Conservation (phyloP, 768 basidiomycete genomes). For the Pleurotus eryngii region DNA sequence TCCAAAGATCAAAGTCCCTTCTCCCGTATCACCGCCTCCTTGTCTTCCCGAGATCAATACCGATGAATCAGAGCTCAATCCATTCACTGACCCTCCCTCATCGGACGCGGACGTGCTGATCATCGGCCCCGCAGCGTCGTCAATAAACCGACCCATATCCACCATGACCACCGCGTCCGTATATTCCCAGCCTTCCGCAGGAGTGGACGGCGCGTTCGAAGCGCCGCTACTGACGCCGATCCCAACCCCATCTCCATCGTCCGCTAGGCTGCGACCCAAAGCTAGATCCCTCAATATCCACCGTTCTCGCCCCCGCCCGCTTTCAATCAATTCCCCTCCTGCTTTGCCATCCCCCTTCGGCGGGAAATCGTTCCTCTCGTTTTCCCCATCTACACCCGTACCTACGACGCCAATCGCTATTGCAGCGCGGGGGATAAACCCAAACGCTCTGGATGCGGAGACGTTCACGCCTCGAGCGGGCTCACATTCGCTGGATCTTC, state of each 20-base stretch:
- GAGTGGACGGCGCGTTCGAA: background rate
- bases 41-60: constrained; percentile 1
- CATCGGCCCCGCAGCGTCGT: background rate
- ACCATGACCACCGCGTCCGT: constrained; percentile 5
- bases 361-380: constrained; percentile 1
- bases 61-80: background rate
- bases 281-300: constrained; percentile 3
- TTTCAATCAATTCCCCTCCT: background rate
- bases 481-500: background rate
- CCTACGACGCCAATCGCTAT: background rate
- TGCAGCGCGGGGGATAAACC: background rate
- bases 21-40: constrained; percentile 1
- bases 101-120: background rate
- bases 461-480: background rate
- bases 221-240: background rate
- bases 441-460: background rate
- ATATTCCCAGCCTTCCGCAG: constrained; percentile 6
- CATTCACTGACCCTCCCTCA: background rate
- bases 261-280: background rate
- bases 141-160: background rate
- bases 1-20: constrained; percentile 2
- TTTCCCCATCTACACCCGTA: background rate
- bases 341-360: background rate
- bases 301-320: background rate
- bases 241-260: background rate